Conservation (phyloP, 768 basidiomycete species). For the Leccinum arenicola region DNA sequence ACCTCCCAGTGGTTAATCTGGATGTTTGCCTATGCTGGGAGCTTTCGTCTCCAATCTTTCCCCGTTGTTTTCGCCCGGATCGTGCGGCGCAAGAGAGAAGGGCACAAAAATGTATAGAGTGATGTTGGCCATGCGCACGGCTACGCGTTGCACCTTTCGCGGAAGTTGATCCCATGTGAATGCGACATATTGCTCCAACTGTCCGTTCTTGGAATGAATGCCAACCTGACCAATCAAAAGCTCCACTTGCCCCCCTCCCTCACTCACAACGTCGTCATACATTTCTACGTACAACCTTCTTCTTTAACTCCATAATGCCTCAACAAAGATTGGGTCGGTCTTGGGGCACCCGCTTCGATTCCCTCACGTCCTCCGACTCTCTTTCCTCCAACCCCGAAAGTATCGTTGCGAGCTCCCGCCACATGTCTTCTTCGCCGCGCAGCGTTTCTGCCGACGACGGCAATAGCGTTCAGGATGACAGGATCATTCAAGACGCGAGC, state of each 20-base stretch:
- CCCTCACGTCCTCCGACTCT: conserved; percentile 51
- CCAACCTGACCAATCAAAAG: conserved; percentile 19
- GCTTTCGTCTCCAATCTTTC: conserved; percentile 16
- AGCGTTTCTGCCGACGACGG: conserved; percentile 20
- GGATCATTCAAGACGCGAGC: conserved; percentile 70
- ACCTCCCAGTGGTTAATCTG: conserved; percentile 7
- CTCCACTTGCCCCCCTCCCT: conserved; percentile 8
- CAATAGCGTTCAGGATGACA: conserved; percentile 40
- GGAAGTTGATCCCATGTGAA: conserved; percentile 24
- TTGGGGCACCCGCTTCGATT: conserved; percentile 76
- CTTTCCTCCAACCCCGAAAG: conserved; percentile 37
- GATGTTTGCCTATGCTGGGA: conserved; percentile 9
- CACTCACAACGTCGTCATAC: conserved; percentile 6
- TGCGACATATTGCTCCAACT: conserved; percentile 17
- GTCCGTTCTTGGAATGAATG: conserved; percentile 18
- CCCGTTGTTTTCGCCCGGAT: conserved; percentile 25
- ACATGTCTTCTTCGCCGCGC: conserved; percentile 14
- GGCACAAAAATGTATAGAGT: conserved; percentile 24
- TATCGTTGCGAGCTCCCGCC: conserved; percentile 5
- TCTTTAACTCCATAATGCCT: conserved; percentile 37
- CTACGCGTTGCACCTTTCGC: conserved; percentile 18
- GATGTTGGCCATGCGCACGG: conserved; percentile 11
- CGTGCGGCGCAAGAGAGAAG: conserved; percentile 29
- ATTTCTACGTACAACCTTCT: conserved; percentile 17
- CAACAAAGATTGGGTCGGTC: conserved; percentile 44